These are phyloP conservation scores for Glycine soja DNA, from an alignment of 306 rosid genomes.

Conservation along the genomic window DNA sequence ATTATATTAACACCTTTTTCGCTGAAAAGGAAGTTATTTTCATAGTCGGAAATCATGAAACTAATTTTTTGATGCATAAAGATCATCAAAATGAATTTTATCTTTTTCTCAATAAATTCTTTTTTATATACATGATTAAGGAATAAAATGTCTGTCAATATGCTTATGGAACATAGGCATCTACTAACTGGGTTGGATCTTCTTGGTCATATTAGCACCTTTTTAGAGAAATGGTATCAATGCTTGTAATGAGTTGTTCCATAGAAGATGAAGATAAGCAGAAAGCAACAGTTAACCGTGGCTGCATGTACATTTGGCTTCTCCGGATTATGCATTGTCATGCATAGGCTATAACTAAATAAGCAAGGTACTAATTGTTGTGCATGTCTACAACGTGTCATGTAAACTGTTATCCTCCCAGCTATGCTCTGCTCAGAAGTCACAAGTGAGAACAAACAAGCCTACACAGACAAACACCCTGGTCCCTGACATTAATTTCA, in stretches of 20 bases:
- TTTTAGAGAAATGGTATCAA: background rate
- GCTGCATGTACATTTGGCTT: background rate
- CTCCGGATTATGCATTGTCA: background rate
- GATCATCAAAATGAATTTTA: too few species aligned
- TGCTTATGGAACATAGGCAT: too few species aligned
- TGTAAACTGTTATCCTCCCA: background rate
- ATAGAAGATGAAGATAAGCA: background rate
- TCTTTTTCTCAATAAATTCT: too few species aligned
- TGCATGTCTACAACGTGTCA: constrained; percentile 46
- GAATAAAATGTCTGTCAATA: too few species aligned
- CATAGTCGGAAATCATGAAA: too few species aligned
- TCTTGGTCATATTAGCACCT: too few species aligned
- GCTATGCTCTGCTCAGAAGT: background rate
- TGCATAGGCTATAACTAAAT: constrained; percentile 8
- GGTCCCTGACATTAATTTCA: background rate
- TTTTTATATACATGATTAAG: too few species aligned
- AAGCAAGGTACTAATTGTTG: background rate
- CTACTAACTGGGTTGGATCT: too few species aligned
- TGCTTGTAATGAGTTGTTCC: background rate
- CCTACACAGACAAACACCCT: background rate
- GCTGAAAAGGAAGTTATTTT: too few species aligned
- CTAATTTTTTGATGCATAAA: too few species aligned
- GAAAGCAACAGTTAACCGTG: too few species aligned
- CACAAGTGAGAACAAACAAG: constrained; percentile 3
- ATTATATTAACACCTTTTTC: too few species aligned